Percentiles rank a stretch among this genome's conserved stretches.
Evolutionary conservation across 2,329 filamentous ascomycete genomes (phyloP).

Genomic region (Aurifilum marmelostoma): DNA sequence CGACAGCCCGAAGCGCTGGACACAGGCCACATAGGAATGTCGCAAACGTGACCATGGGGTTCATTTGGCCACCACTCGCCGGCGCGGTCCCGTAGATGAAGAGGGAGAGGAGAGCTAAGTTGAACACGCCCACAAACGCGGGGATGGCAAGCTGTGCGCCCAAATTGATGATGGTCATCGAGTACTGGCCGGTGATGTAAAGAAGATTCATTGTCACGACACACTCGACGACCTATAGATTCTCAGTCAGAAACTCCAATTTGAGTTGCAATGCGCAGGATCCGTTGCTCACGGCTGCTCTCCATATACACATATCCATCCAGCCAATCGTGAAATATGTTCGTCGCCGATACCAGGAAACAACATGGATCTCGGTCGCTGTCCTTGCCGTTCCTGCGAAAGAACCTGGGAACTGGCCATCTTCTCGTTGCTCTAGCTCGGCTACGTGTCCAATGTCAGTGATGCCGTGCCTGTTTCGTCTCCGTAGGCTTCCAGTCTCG

Average conservation of each 20-base stretch:
- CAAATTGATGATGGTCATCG: conserved; percentile 37
- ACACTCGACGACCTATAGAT: conserved; percentile 33
- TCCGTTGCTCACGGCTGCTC: conserved; percentile 32
- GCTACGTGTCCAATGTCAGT: background rate
- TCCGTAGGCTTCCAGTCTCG: background rate
- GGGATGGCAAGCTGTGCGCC: conserved; percentile 31
- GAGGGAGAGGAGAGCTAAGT: conserved; percentile 45
- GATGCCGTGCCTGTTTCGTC: background rate
- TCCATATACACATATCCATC: conserved; percentile 35
- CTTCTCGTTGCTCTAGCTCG: conserved; percentile 28
- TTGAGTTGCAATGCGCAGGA: background rate
- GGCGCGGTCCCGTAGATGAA: conserved; percentile 55
- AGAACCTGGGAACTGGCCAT: conserved; percentile 53
- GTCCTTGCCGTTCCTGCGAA: conserved; percentile 32
- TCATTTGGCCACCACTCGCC: conserved; percentile 55
- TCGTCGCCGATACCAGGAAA: conserved; percentile 35
- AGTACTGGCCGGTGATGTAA: conserved; percentile 39
- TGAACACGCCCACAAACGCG: conserved; percentile 44
- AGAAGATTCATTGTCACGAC: conserved; percentile 37
- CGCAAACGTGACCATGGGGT: conserved; percentile 56
- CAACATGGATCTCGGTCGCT: conserved; percentile 6
- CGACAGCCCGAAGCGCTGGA: conserved; percentile 47
- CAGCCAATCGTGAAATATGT: conserved; percentile 36
- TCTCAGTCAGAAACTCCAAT: background rate
- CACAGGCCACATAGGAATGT: conserved; percentile 55